Base-by-base conservation (phyloP, 768 basidiomycete species). In the Pleurotus salmoneostramineus region DNA sequence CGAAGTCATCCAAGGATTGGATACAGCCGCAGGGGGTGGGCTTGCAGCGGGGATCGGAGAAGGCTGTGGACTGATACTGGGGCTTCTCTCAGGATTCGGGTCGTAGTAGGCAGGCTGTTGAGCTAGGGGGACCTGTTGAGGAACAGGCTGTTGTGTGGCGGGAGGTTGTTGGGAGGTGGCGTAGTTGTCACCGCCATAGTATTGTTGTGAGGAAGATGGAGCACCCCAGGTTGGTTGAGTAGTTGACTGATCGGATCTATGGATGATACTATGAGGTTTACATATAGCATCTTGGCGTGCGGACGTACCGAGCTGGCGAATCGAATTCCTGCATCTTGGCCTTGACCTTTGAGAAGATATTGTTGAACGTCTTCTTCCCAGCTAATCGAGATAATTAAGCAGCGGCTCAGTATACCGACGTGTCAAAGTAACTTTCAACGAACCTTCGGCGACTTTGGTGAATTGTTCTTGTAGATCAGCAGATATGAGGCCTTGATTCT, bases 281-380 rank as follows among this genome's bases (percentile, higher is more conserved):
- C 33, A 48, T 6, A 3, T 5, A 6, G 42, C 5, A 33, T 36
- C 10, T 4, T 21, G 31, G 10, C 15, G 47, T 11, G 8, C 17
- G 34, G 31, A 52, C 49, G 12, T 48, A 79, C 76, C 70, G 70
- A 12, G 37, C 37, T 1, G 74, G 73, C 64, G 85, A 83, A 40
- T 93, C 91, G 60, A 84, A 84, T 64, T 93, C 92, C 64, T 89
- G 87, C 58, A 93, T 84, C 79, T 93, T 93, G 4, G 89, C 84
- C 66, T 84, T 92, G 48, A 92, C 89, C 68, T 88, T 93, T 35
- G 83, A 83, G 42, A 93, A 77, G 31, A 93, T 68, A 6, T 74
- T 79, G 48, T 80, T 84, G 69, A 93, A 82, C 0, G 91, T 93
- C 71, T 85, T 89, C 74, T 89, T 92, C 3, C 91, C 90, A 55